Percentiles rank a stretch among this genome's conserved stretches.
phyloP scores from a whole-genome alignment of 306 rosid species.

The Cicer arietinum region DNA sequence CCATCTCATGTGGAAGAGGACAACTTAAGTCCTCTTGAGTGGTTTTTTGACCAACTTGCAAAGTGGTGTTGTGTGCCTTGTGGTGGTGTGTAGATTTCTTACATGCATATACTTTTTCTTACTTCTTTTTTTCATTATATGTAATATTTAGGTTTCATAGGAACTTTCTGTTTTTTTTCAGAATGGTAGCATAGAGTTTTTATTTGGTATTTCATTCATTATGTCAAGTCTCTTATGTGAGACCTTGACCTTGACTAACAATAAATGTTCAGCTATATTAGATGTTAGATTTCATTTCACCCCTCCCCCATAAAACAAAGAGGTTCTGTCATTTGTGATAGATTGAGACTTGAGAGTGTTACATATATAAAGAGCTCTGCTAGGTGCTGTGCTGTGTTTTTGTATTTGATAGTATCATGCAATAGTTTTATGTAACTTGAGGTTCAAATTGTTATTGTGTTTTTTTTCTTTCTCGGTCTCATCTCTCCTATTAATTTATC shows the following conservation, averaged over 20 bases:
- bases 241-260: constrained; percentile 39
- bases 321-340: constrained; percentile 31
- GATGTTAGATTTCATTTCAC: neutral
- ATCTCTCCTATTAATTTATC: neutral
- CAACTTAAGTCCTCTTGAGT: constrained; percentile 54
- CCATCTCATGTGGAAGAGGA: constrained; percentile 60
- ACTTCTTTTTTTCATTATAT: constrained; percentile 29
- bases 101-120: neutral
- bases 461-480: neutral
- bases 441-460: neutral
- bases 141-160: constrained; percentile 38
- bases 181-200: constrained; percentile 38
- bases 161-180: neutral
- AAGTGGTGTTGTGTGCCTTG: constrained; percentile 72
- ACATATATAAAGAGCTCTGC: neutral
- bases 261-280: constrained; percentile 27
- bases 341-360: constrained; percentile 11
- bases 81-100: constrained; percentile 62
- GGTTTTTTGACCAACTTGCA: constrained; percentile 68
- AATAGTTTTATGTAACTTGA: constrained; percentile 16
- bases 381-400: constrained; percentile 12
- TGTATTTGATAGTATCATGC: constrained; percentile 20
- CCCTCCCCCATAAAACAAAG: neutral
- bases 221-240: constrained; percentile 29
- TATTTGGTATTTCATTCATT: constrained; percentile 61